Evolutionary conservation across 2,329 filamentous ascomycete species (phyloP).

Genomic region (Fusarium tanahbumbuense): DNA sequence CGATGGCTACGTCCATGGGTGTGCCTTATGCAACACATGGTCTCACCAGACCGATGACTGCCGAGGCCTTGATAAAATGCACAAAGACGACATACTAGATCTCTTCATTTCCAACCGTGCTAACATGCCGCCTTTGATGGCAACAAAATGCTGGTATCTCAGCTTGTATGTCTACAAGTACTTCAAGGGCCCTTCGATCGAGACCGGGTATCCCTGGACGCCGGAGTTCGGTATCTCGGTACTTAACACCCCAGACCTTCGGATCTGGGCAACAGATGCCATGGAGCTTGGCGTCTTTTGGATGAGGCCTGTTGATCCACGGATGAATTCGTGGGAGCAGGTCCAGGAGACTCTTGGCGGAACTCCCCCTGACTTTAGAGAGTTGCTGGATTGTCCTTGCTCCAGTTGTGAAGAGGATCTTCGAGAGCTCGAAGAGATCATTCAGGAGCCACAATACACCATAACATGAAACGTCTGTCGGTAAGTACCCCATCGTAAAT

Average conservation of each 20-base stretch:
- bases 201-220: background rate
- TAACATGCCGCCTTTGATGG: background rate
- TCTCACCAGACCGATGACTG: background rate
- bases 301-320: background rate
- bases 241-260: background rate
- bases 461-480: no score
- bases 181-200: no score
- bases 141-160: background rate
- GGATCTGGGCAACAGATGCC: background rate
- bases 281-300: background rate
- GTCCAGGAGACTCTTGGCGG: background rate
- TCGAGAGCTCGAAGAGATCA: background rate
- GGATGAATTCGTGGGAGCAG: background rate
- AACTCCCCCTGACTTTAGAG: background rate
- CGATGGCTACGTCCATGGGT: background rate
- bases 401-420: background rate
- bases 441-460: background rate
- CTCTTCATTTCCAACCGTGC: background rate
- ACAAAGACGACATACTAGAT: no score
- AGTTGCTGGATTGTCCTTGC: background rate
- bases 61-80: background rate
- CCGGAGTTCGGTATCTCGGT: background rate
- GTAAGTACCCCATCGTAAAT: fast-evolving
- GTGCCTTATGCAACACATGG: background rate
- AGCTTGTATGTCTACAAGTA: background rate